Evolutionary conservation across 306 rosid genomes (phyloP), one percentile per base, ranked within the genome.

Genomic region (Citrullus colocynthis): DNA sequence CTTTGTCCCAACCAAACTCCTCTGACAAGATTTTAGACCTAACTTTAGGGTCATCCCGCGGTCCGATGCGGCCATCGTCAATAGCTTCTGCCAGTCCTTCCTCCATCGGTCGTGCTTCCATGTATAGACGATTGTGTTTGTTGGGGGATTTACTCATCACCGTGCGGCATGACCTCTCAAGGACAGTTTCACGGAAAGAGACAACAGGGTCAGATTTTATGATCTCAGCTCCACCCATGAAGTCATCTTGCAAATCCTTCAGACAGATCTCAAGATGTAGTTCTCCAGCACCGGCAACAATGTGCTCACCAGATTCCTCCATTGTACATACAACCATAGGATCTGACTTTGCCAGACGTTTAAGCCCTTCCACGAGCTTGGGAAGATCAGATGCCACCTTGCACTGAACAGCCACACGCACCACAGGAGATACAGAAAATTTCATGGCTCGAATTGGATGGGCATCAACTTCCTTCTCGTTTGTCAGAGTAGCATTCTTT

Each of bases 91-190:
- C 85, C 54, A 91, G 89, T n/a, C 97, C 95, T 0, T 91, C 95
- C 80, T 91, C 95, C 86, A 81, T 0, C 4, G 94, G 94, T 0
- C 91, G 88, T n/a, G 94, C 94, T 79, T 93, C 98, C 98, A 93
- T 93, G 88, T 93, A 93, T 20, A 93, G 81, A 24, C 97, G 86
- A 82, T 93, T 93, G 75, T 93, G 98, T 83, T 91, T 93, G 90
- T 93, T 91, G 20, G 97, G 97, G 1, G 98, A 93, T 74, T 93
- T 93, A 82, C 98, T 93, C 98, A 93, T 93, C 83, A 93, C 98
- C 0, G 89, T 88, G 30, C 94, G 94, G 84, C 82, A 34, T 0
- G 98, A 93, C 76, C 85, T 93, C 79, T 93, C 96, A 0, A 89
- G 81, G 69, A 93, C 97, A 17, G 97, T 93, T 88, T 93, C 98